Evolutionary conservation across 179 eudicot species (phyloP), one percentile per base, ranked within the genome.

Genomic region (Silene vulgaris): DNA sequence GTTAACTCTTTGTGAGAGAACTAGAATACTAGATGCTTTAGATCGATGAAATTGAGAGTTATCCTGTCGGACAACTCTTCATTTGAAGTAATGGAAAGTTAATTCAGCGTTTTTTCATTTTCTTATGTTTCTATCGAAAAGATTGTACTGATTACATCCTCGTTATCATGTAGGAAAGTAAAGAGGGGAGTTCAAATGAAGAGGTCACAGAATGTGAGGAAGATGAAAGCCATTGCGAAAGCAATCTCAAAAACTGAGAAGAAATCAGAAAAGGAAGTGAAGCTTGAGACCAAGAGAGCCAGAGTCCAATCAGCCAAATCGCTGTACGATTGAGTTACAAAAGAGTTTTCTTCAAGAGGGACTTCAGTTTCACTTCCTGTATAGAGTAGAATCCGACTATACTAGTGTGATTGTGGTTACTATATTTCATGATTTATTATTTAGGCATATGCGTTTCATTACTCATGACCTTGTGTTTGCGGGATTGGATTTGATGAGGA

Each of bases 151-250:
- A 7, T 64, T 19, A 50, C 14, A 50, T 21, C 1, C 23, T 16
- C 66, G 61, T 48, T n/a, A 28, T 26, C 74, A 21, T 69, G 64
- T 84, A 93, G 97, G 80, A 91, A 90, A 75, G 74, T 82, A 65
- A 91, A 85, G 76, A 86, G 68, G 80, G 97, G 94, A 30, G 87
- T 88, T 37, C 98, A 92, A 73, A 94, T 94, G 98, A 94, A 94
- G 88, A 86, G 96, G 86, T 74, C 94, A 6, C 86, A 89, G 90
- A 92, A 89, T 75, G 88, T 84, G 68, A 82, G 98, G 40, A 91
- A 86, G 90, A 86, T 48, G 87, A 94, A 94, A 79, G 98, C 94
- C n/a, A 80, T 87, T 54, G 96, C 91, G 30, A 94, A 88, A 87
- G 98, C 98, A 29, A 83, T 91, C 72, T 85, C 96, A 63, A 79